phyloP scores from a whole-genome alignment of 2,329 filamentous ascomycete genomes.

The Cytospora schulzeri region DNA sequence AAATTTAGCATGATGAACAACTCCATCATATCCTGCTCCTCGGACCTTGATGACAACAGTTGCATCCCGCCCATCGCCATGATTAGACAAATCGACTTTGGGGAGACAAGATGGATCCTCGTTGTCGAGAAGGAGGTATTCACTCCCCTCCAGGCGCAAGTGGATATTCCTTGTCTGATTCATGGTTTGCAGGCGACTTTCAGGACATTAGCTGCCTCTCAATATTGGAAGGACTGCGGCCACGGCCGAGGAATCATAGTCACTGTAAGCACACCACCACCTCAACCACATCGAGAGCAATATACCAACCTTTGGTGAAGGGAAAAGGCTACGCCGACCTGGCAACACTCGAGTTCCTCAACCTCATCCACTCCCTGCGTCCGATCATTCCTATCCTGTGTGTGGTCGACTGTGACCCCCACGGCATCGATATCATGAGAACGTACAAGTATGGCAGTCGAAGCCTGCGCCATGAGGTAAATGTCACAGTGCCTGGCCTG shows the following conservation, averaged over 20 bases:
- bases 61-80: slow-evolving; percentile 59
- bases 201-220: slow-evolving; percentile 61
- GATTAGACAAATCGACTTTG: slow-evolving; percentile 53
- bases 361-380: slow-evolving; percentile 49
- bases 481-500: slow-evolving; percentile 52
- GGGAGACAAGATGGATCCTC: slow-evolving; percentile 62
- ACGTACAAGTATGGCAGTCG: slow-evolving; percentile 75
- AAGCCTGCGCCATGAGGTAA: slow-evolving; percentile 60
- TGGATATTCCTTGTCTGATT: slow-evolving; percentile 25
- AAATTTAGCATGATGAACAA: slow-evolving; percentile 39
- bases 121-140: slow-evolving; percentile 78
- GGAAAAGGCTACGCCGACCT: slow-evolving; percentile 84
- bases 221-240: slow-evolving; percentile 53
- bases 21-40: slow-evolving; percentile 35
- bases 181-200: slow-evolving; percentile 65
- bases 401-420: slow-evolving; percentile 75
- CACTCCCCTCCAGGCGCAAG: slow-evolving; percentile 8
- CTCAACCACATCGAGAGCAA: not conserved
- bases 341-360: slow-evolving; percentile 66
- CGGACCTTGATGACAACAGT: slow-evolving; percentile 39
- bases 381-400: slow-evolving; percentile 60
- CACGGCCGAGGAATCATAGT: slow-evolving; percentile 65
- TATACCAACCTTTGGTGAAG: slow-evolving; percentile 42
- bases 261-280: slow-evolving; percentile 52
- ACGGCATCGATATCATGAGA: slow-evolving; percentile 72